Evolutionary conservation across 306 rosid species (phyloP), one percentile per base, ranked within the genome.

Genomic region (Cucurbita pepo): DNA sequence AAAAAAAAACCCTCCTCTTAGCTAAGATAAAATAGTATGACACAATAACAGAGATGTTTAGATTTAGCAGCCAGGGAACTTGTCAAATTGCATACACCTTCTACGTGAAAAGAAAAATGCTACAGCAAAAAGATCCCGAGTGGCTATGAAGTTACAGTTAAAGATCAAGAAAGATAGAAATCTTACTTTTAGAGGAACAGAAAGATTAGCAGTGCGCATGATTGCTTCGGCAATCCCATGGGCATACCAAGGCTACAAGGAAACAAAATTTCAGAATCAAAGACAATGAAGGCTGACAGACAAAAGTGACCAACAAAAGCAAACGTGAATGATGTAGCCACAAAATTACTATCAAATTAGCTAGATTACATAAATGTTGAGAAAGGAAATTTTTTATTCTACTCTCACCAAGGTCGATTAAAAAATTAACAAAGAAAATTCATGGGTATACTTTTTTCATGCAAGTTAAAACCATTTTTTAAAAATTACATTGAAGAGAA

Each of bases 141-240:
- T 41, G 8, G 70, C 15, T 63, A 41, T n/a, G 16, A 10, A 63
- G 2, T 43, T 41, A 19, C 10, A 10, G 19, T 47, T 22, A 22
- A 21, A 21, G 72, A 67, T 10, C 13, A 67, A 45, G 41, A 67
- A 11, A 67, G 41, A 13, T 14, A 67, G 56, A 30, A 82, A 34
- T 48, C 96, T 85, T 82, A 93, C 97, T 85, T 87, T 93, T 34
- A 93, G 83, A 48, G 98, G 98, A 81, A 90, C 87, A n/a, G 98
- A 93, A 80, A 93, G 90, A 74, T 89, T 93, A 77, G 98, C 90
- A 56, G 98, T 93, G 55, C 97, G 97, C 98, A 90, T 82, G 81
- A 93, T 93, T 84, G 98, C 86, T 87, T 89, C 96, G 34, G 94
- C 98, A 80, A 93, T 93, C 62, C 97, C 98, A 80, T 87, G 98